phyloP scores from a whole-genome alignment of 1,139 yeast genomes.

The Suhomyces wounanorum region DNA sequence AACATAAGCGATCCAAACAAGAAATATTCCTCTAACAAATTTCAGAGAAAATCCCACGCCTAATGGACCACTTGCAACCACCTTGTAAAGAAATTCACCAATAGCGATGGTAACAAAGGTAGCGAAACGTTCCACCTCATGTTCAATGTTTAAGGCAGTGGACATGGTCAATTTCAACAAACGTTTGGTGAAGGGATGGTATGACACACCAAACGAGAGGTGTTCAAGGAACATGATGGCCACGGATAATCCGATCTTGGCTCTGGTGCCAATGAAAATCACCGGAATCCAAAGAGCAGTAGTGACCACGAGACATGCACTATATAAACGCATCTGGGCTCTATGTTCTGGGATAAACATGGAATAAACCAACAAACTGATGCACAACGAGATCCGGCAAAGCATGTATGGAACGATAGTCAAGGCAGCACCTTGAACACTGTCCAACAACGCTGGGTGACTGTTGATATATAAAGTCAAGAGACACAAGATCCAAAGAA shows the following conservation, averaged over 20 bases:
- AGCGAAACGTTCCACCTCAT: conserved; percentile 62
- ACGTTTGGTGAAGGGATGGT: conserved; percentile 52
- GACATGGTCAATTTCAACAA: conserved; percentile 45
- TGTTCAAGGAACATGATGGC: conserved; percentile 48
- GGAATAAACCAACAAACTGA: conserved; percentile 46
- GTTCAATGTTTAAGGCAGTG: conserved; percentile 67
- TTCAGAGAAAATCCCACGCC: conserved; percentile 49
- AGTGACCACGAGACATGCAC: conserved; percentile 33
- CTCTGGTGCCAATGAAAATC: conserved; percentile 46
- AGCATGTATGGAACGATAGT: conserved; percentile 51
- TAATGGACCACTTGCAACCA: conserved; percentile 54
- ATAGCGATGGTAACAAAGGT: conserved; percentile 65
- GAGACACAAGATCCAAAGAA: conserved; percentile 55
- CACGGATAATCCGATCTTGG: conserved; percentile 50
- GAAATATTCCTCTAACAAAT: conserved; percentile 51
- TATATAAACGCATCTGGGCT: conserved; percentile 50
- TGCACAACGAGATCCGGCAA: conserved; percentile 44
- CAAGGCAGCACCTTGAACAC: conserved; percentile 40
- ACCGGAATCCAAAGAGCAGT: conserved; percentile 49
- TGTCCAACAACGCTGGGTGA: conserved; percentile 39
- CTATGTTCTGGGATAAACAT: conserved; percentile 56
- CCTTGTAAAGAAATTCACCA: conserved; percentile 62
- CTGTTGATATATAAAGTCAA: conserved; percentile 57
- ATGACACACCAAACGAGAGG: conserved; percentile 30
- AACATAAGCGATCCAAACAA: conserved; percentile 52